phyloP scores from a whole-genome alignment of 257 asterid genomes.

The Cynanchum wilfordii region DNA sequence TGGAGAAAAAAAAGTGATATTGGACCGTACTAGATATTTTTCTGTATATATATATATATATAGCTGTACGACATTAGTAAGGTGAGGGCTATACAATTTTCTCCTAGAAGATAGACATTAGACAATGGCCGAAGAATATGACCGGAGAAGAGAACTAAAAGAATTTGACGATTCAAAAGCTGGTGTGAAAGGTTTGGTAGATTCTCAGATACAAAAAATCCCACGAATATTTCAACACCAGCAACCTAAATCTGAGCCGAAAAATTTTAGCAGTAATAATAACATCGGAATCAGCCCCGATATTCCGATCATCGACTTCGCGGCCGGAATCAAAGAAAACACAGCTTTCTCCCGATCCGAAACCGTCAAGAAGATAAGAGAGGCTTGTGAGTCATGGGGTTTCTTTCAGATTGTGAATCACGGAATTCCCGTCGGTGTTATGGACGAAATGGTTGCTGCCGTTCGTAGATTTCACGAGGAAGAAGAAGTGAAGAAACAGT shows the following conservation, averaged over 20 bases:
- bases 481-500: slow-evolving; percentile 11
- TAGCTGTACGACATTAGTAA: too few species aligned
- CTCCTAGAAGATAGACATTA: background rate
- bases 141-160: slow-evolving; percentile 11
- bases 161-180: slow-evolving; percentile 22
- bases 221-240: slow-evolving; percentile 17
- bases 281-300: background rate
- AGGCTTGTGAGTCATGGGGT: slow-evolving; percentile 12
- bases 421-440: slow-evolving; percentile 14
- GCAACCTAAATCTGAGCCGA: background rate
- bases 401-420: slow-evolving; percentile 24
- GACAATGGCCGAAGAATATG: background rate
- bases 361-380: slow-evolving; percentile 7
- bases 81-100: too few species aligned
- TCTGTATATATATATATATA: too few species aligned
- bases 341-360: background rate
- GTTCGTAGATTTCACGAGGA: slow-evolving; percentile 25
- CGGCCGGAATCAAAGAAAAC: background rate
- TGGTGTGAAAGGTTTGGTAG: slow-evolving; percentile 25
- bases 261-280: background rate
- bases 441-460: slow-evolving; percentile 22
- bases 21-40: too few species aligned
- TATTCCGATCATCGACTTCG: slow-evolving; percentile 5
- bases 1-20: too few species aligned
- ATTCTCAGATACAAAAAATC: slow-evolving; percentile 10